phyloP scores from a whole-genome alignment of 176 grass and related monocot genomes.

The Oryza australiensis region DNA sequence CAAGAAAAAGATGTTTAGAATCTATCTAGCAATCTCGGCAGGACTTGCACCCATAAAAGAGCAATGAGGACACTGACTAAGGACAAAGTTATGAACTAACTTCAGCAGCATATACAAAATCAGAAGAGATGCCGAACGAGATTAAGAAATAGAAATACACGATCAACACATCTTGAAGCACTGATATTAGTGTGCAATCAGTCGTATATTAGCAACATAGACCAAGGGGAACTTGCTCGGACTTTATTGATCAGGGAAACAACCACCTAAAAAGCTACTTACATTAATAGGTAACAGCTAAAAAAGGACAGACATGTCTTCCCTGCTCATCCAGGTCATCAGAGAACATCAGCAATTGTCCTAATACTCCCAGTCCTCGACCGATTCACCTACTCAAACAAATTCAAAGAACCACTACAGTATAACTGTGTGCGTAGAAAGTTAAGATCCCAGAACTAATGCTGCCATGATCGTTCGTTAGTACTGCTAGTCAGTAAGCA shows the following conservation, averaged over 20 bases:
- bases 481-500: background rate
- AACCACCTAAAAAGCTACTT: background rate
- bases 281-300: background rate
- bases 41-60: background rate
- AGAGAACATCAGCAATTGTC: background rate
- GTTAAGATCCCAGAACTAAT: background rate
- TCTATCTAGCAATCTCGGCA: background rate
- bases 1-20: slow-evolving; percentile 8
- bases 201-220: background rate
- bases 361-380: background rate
- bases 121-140: background rate
- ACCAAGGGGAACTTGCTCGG: background rate
- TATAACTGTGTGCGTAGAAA: background rate
- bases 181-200: background rate
- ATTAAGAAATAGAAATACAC: background rate
- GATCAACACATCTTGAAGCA: background rate
- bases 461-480: slow-evolving; percentile 6
- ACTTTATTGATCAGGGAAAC: background rate
- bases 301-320: background rate
- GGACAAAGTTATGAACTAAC: background rate
- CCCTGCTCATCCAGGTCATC: background rate
- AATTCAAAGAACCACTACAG: background rate
- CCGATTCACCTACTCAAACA: background rate
- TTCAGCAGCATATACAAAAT: background rate
- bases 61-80: background rate